Conservation (phyloP, 768 basidiomycete genomes). For the Suillus clintonianus region DNA sequence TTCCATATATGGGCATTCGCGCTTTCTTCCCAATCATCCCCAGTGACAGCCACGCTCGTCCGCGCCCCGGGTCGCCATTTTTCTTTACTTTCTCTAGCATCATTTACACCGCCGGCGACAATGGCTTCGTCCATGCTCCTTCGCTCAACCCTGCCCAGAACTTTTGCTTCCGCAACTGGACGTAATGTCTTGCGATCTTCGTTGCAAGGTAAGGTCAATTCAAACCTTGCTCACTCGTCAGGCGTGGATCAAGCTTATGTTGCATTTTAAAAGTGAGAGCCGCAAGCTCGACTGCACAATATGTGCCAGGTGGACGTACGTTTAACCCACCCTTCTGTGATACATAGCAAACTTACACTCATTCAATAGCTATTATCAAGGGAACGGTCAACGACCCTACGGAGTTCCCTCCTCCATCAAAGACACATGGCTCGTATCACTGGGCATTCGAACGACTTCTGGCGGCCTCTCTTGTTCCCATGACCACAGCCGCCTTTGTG, state of each 20-base stretch:
- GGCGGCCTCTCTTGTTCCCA: conserved; percentile 85
- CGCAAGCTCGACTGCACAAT: conserved; percentile 37
- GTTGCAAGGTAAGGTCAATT: conserved; percentile 40
- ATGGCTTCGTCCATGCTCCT: conserved; percentile 55
- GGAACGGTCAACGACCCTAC: conserved; percentile 97
- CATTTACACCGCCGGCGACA: conserved; percentile 14
- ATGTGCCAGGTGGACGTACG: conserved; percentile 53
- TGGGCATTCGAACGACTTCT: conserved; percentile 93
- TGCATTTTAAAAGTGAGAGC: conserved; percentile 38
- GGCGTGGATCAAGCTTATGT: not conserved
- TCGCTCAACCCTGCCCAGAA: conserved; percentile 48
- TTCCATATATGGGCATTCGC: not conserved
- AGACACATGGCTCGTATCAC: conserved; percentile 86
- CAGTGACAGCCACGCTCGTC: too few species aligned
- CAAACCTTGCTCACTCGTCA: not conserved
- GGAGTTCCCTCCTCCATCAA: conserved; percentile 79
- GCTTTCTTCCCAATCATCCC: not conserved
- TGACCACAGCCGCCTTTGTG: conserved; percentile 87
- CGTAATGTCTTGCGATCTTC: conserved; percentile 43
- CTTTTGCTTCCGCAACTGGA: conserved; percentile 37
- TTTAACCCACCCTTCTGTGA: not conserved
- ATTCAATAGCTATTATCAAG: conserved; percentile 68
- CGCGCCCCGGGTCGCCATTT: not conserved
- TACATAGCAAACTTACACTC: not conserved
- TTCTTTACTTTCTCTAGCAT: not conserved